Evolutionary conservation across 305 asterid genomes (phyloP).

Genomic region (Solanum hybrid): DNA sequence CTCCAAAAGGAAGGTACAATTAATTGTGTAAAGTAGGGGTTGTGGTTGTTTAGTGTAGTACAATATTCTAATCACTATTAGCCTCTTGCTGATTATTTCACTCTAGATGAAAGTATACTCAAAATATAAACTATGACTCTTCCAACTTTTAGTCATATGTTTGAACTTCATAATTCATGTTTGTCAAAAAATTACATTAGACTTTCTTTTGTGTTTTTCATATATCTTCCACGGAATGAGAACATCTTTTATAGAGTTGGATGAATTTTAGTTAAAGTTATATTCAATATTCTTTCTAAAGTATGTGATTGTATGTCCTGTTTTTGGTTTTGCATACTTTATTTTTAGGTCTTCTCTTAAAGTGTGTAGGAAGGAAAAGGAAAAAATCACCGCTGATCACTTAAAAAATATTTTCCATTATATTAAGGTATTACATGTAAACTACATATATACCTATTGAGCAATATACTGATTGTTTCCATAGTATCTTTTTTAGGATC

Average conservation of each 20-base stretch:
- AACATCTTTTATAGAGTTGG: background rate
- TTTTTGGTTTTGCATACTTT: background rate
- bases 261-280: no score
- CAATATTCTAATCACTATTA: no score
- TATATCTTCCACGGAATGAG: background rate
- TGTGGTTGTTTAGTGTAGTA: background rate
- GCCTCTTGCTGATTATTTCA: background rate
- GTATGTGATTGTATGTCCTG: background rate
- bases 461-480: background rate
- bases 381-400: background rate
- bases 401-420: background rate
- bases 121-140: no score
- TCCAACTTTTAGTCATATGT: background rate
- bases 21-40: background rate
- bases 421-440: background rate
- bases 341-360: background rate
- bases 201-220: background rate
- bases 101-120: background rate
- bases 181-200: no score
- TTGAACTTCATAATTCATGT: background rate
- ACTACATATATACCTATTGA: background rate
- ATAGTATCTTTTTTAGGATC: background rate
- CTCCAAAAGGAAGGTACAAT: background rate
- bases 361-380: background rate
- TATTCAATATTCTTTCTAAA: no score